phyloP scores from a whole-genome alignment of 2,329 filamentous ascomycete genomes.

The Trichophyton simii region DNA sequence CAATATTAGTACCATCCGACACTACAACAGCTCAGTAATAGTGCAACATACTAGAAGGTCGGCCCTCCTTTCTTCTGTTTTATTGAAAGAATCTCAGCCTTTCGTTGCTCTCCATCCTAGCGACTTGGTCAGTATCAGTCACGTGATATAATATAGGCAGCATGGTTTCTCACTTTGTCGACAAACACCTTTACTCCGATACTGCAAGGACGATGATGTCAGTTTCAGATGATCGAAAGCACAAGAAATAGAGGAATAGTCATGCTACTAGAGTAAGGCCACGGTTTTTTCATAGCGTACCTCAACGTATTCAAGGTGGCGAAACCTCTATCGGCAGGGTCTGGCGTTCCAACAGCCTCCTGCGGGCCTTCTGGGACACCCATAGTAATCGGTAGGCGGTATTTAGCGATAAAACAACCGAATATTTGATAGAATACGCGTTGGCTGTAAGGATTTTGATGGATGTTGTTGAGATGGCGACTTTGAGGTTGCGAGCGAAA shows the following conservation, averaged over 20 bases:
- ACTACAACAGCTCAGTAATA: background rate
- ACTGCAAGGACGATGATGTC: slow-evolving; percentile 26
- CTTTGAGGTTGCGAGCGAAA: background rate
- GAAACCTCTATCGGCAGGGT: slow-evolving; percentile 59
- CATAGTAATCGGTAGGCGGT: slow-evolving; percentile 30
- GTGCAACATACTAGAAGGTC: slow-evolving; percentile 55
- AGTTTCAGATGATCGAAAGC: background rate
- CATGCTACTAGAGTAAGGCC: background rate
- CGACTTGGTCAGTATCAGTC: slow-evolving; percentile 5
- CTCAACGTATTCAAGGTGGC: slow-evolving; percentile 74
- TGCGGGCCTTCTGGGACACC: slow-evolving; percentile 43
- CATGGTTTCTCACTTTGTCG: slow-evolving; percentile 46
- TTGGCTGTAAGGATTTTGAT: slow-evolving; percentile 15
- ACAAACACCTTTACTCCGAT: slow-evolving; percentile 56
- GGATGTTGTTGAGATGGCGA: slow-evolving; percentile 10
- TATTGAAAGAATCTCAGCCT: slow-evolving; percentile 94
- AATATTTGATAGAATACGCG: slow-evolving; percentile 16
- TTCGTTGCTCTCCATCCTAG: slow-evolving; percentile 70
- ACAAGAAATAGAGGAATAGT: background rate
- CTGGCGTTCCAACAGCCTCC: slow-evolving; percentile 43
- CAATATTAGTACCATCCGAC: slow-evolving; percentile 13
- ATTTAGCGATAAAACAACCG: slow-evolving; percentile 1
- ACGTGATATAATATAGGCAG: slow-evolving; percentile 12
- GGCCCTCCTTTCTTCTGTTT: slow-evolving; percentile 77
- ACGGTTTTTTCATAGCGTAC: slow-evolving; percentile 35